Conservation (phyloP, 1,139 yeast species). For the Kodamaea fungicola region DNA sequence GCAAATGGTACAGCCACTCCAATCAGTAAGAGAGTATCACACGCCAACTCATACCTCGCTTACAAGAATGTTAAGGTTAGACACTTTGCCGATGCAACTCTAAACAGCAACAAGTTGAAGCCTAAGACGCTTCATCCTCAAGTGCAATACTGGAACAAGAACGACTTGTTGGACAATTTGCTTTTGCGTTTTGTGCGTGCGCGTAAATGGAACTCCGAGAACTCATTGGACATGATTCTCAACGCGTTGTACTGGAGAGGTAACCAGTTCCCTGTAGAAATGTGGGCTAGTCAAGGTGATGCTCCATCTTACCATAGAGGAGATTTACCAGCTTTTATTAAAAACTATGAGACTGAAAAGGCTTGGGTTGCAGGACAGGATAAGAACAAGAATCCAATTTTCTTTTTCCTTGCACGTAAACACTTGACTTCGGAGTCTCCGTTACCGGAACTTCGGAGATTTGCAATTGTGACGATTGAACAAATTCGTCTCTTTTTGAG, state of each 20-base stretch:
- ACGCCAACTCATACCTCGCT: not conserved
- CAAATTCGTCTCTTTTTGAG: slow-evolving; percentile 37
- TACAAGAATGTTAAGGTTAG: slow-evolving; percentile 1
- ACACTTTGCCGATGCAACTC: slow-evolving; percentile 11
- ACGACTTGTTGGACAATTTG: slow-evolving; percentile 36
- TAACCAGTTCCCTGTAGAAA: slow-evolving; percentile 25
- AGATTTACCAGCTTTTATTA: slow-evolving; percentile 33
- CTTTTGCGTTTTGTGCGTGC: slow-evolving; percentile 40
- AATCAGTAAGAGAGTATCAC: not conserved
- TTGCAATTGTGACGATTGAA: slow-evolving; percentile 38
- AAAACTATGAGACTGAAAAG: slow-evolving; percentile 37
- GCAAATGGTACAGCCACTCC: not conserved
- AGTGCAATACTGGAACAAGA: slow-evolving; percentile 20
- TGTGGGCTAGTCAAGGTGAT: slow-evolving; percentile 39
- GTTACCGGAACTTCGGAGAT: slow-evolving; percentile 36
- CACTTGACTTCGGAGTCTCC: slow-evolving; percentile 42
- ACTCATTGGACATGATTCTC: slow-evolving; percentile 31
- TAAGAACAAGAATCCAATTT: slow-evolving; percentile 35
- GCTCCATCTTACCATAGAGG: slow-evolving; percentile 32
- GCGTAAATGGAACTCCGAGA: slow-evolving; percentile 37
- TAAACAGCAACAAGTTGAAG: slow-evolving; percentile 22
- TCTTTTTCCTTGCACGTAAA: slow-evolving; percentile 38
- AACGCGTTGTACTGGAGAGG: slow-evolving; percentile 41
- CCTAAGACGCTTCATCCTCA: slow-evolving; percentile 25
- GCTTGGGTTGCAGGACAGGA: slow-evolving; percentile 41